Evolutionary conservation across 768 basidiomycete species (phyloP).

Genomic region (Lactarius indigo): DNA sequence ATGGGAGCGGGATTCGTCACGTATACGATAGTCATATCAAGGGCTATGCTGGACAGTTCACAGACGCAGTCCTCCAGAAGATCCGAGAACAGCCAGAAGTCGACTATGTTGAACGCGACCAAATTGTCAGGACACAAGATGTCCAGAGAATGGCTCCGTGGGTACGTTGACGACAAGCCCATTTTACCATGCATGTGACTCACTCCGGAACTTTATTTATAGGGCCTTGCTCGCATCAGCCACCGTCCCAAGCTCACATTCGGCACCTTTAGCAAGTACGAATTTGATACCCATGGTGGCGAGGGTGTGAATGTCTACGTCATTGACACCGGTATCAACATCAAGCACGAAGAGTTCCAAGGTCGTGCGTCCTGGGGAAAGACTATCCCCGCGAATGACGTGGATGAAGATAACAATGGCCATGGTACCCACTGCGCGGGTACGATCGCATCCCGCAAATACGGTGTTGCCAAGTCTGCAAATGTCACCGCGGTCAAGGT

Average conservation of each 20-base stretch:
- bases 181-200: constrained; percentile 14
- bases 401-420: constrained; percentile 90
- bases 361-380: constrained; percentile 91
- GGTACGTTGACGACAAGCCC: constrained; percentile 48
- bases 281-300: constrained; percentile 68
- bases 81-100: constrained; percentile 87
- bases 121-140: constrained; percentile 78
- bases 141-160: constrained; percentile 76
- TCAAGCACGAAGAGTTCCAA: constrained; percentile 79
- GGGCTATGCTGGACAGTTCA: constrained; percentile 83
- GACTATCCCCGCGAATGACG: constrained; percentile 81
- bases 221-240: constrained; percentile 96
- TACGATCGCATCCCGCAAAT: constrained; percentile 89
- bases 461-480: constrained; percentile 95
- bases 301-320: constrained; percentile 92
- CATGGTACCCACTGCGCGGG: constrained; percentile 96
- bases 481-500: constrained; percentile 90
- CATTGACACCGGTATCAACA: constrained; percentile 87
- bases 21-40: constrained; percentile 71
- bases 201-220: constrained; percentile 20
- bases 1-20: constrained; percentile 59
- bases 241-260: constrained; percentile 77
- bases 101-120: constrained; percentile 89
- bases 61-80: constrained; percentile 60
- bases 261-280: constrained; percentile 80